Base-by-base conservation (phyloP, 1,139 yeast species). In the Trichomonascaceae sp. region DNA sequence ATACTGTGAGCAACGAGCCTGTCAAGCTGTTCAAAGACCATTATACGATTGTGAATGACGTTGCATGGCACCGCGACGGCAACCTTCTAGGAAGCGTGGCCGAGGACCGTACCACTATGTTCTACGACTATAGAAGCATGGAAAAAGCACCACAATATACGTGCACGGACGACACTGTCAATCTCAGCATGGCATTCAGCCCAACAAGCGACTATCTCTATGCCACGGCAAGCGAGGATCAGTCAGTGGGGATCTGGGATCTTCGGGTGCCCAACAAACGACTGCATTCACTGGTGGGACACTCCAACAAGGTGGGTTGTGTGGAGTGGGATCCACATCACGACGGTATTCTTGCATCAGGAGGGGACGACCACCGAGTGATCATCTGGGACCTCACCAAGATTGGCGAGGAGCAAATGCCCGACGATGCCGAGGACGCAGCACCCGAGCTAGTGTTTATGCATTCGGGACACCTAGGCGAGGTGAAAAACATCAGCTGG, bases 381-480 rank as follows among this genome's bases (percentile, higher is more conserved):
- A 76, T 76, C 45, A 37, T 89, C 3, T 80, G 84, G 76, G 87
- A 85, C 50, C 57, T 76, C 11, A 47, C 67, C 9, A 52, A 60
- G 17, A 54, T 59, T 5, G 66, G 64, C 4, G 57, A 57, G 26
- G 72, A 47, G 45, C 63, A 46, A 41, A 52, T 48, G 32, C 58
- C 56, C 16, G 67, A 61, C 35, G 66, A 46, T 43, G 62, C 51
- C 13, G 66, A 59, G 42, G 60, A 64, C 32, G 67, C 65, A 2
- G 57, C 61, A 1, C 65, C 68, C 2, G 70, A 65, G 36, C 56
- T 76, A 29, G 39, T 53, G 26, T 57, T 56, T 37, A 47, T 50
- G 48, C 97, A 87, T 56, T 80, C 78, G 14, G 98, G 98, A 0
- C 98, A 89, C 54, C 72, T 87, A 69, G 61, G 79, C 28, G 87